Conservation (phyloP, 441 rosid species). For the Brassica hybrid region DNA sequence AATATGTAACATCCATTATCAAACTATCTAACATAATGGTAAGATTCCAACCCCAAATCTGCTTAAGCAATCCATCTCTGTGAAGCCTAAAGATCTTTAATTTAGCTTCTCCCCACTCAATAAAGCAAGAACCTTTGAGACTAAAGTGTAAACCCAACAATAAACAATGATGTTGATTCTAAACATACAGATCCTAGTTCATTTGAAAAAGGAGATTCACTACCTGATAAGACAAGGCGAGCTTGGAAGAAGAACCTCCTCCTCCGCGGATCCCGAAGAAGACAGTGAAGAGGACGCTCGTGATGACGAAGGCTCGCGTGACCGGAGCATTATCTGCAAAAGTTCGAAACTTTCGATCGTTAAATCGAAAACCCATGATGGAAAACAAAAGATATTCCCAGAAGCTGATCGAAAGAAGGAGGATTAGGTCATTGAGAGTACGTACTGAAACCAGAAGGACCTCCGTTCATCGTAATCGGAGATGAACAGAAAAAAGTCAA, state of each 20-base stretch:
- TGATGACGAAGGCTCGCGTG: slow-evolving; percentile 68
- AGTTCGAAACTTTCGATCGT: neutral
- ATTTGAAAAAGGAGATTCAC: too few relatives aligned
- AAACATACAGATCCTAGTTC: too few relatives aligned
- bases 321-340: slow-evolving; percentile 91
- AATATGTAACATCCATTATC: too few relatives aligned
- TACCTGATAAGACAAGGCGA: slow-evolving; percentile 91
- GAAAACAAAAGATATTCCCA: neutral
- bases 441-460: slow-evolving; percentile 98
- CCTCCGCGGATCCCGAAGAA: slow-evolving; percentile 81
- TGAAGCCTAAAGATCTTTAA: neutral
- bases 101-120: neutral
- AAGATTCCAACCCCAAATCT: too few relatives aligned
- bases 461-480: slow-evolving; percentile 86
- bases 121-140: slow-evolving; percentile 22
- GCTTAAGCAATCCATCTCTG: too few relatives aligned
- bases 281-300: slow-evolving; percentile 73
- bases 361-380: slow-evolving; percentile 6
- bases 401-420: neutral
- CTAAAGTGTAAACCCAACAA: neutral
- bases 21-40: too few relatives aligned
- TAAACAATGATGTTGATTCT: too few relatives aligned
- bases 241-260: slow-evolving; percentile 46
- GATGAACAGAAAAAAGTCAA: slow-evolving; percentile 26
- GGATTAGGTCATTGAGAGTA: too few relatives aligned